Evolutionary conservation across 352 stramenopile species (phyloP), one percentile per base, ranked within the genome.

Genomic region (Phytophthora pseudosyringae): DNA sequence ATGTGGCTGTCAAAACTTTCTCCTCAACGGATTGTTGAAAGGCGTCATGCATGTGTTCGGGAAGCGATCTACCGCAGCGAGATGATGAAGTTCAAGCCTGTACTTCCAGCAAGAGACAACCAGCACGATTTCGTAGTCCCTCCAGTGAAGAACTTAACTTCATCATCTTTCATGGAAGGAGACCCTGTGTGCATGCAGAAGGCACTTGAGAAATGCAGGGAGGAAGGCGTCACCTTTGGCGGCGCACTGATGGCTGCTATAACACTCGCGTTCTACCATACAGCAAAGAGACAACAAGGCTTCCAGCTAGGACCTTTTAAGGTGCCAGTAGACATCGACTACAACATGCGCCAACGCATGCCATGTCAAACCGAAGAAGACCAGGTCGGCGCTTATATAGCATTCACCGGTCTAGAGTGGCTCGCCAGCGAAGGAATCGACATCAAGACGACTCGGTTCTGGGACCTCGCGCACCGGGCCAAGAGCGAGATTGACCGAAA

Each of bases 311-410:
- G 31, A 44, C 65, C 53, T 0, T 82, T 87, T 38, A 78, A 77
- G 54, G 25, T 87, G 1, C 33, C 25, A n/a, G 57, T 68, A 25
- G 49, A 73, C 28, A 36, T 78, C 53, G 63, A 76, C 57, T 76
- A 80, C 40, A 78, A 82, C 46, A 83, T 86, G 69, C 75, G 77
- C 15, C 50, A 65, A 6, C 72, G 75, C 25, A 54, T 81, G n/a
- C 56, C 71, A 0, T 28, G 49, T 7, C 63, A 69, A 0, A 48
- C 64, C 12, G 46, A 67, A 28, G 41, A 62, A 32, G 60, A 69
- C 4, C 48, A 58, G 5, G 62, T 87, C 15, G 75, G 75, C n/a
- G 59, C 57, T 7, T 82, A 74, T 52, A 63, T 75, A 8, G 52
- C 58, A 0, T 64, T 72, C 6, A 39, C 41, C 21, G 48, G 48